Conservation (phyloP, 441 rosid species). For the Eruca vesicaria region DNA sequence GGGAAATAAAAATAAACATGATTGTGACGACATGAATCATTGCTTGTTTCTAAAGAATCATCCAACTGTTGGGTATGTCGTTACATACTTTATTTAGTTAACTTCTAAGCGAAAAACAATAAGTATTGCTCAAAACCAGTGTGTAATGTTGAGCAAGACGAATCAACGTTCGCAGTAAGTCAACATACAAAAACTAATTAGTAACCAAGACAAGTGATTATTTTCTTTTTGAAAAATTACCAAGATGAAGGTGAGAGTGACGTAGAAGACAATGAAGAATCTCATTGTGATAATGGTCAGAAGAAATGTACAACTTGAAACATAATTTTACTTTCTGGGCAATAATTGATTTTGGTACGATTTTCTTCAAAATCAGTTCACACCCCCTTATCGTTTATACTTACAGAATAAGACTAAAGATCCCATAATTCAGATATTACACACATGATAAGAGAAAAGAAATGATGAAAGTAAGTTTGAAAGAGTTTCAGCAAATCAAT, state of each 20-base stretch:
- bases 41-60: background rate
- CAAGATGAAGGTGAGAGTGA: too few relatives aligned
- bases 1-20: background rate
- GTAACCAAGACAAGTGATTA: too few relatives aligned
- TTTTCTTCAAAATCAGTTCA: background rate
- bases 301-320: constrained; percentile 8
- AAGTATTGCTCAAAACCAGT: too few relatives aligned
- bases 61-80: background rate
- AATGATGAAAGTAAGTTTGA: background rate
- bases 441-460: background rate
- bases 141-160: background rate
- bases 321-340: background rate
- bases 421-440: background rate
- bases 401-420: background rate
- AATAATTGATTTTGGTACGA: constrained; percentile 8
- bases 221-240: too few relatives aligned
- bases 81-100: background rate
- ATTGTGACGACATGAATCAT: background rate
- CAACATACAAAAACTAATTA: background rate
- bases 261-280: constrained; percentile 4
- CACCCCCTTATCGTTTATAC: background rate
- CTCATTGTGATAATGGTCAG: background rate
- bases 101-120: background rate
- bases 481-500: constrained; percentile 32
- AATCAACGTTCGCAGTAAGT: background rate